Evolutionary conservation across 805 yeast genomes (phyloP), one percentile per base, ranked within the genome.

Genomic region (Blastobotrys muscicola): DNA sequence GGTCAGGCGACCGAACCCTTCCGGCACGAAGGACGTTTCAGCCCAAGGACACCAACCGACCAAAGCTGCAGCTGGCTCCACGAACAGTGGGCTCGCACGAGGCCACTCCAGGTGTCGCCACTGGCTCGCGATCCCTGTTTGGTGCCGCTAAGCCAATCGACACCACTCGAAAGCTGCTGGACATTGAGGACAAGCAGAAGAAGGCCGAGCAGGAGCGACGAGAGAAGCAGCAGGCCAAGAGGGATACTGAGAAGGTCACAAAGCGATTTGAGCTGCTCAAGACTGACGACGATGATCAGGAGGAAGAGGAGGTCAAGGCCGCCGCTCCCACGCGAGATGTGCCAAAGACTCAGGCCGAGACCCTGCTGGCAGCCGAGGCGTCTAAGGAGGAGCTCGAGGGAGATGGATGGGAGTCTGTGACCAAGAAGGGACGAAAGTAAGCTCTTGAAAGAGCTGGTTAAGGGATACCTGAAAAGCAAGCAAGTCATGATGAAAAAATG

Each of bases 101-200:
- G 8, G 41, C 43, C 13, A 42, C 45, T 11, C 46, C 53, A 67
- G 65, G 53, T 62, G 72, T 59, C 39, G 53, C 50, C 32, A 50
- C 59, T 4, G 43, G 55, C 51, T 37, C 44, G 40, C 11, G 49
- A 42, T 12, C 58, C 52, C 92, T 94, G 4, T 85, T 86, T 66
- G 95, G 95, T 0, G 66, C 74, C 3, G 95, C 95, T 1, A 83
- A 77, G 62, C 95, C 95, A 1, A 90, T 85, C 4, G 95, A 85
- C 59, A 76, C 82, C 2, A 66, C 78, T 15, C 69, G 83, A 20
- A 78, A 75, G 50, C 77, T 75, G 51, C 64, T 70, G 38, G 90
- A 82, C 53, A 64, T 82, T 15, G 89, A 82, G 47, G 69, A 71
- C 44, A 41, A 47, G 36, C 41, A 46, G 38, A 36, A 41, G 35